Evolutionary conservation across 805 yeast genomes (phyloP).

Genomic region (Kazachstania taianensis): DNA sequence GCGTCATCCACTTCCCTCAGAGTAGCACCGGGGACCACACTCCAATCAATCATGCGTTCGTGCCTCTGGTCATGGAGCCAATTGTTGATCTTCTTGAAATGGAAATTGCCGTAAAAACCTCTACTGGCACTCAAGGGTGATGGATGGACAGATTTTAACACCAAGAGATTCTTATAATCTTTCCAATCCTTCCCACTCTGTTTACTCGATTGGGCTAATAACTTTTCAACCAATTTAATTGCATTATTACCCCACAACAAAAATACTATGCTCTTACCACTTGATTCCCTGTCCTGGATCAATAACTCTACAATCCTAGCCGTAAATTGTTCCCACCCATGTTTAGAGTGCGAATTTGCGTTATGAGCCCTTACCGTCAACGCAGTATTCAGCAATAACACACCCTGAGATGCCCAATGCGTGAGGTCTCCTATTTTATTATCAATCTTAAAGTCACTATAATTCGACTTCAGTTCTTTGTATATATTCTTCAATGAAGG

Average conservation of each 20-base stretch:
- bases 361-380: conserved; percentile 87
- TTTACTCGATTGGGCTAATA: conserved; percentile 19
- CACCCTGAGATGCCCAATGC: conserved; percentile 83
- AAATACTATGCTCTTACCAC: conserved; percentile 50
- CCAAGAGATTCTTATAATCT: conserved; percentile 30
- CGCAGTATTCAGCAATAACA: conserved; percentile 75
- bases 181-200: conserved; percentile 2
- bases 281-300: conserved; percentile 37
- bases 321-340: conserved; percentile 91
- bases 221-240: conserved; percentile 42
- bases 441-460: conserved; percentile 53
- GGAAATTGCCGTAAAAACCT: conserved; percentile 61
- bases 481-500: conserved; percentile 82
- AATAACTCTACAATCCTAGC: conserved; percentile 51
- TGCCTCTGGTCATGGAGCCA: conserved; percentile 46
- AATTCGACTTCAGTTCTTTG: conserved; percentile 64
- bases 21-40: conserved; percentile 27
- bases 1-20: conserved; percentile 17
- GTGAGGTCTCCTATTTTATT: conserved; percentile 50
- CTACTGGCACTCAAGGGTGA: conserved; percentile 90
- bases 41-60: conserved; percentile 58
- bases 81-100: conserved; percentile 64
- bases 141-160: conserved; percentile 80
- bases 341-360: conserved; percentile 83
- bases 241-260: conserved; percentile 82